Base-by-base conservation (phyloP, 2,329 filamentous ascomycete genomes). In the Botrytis aclada region DNA sequence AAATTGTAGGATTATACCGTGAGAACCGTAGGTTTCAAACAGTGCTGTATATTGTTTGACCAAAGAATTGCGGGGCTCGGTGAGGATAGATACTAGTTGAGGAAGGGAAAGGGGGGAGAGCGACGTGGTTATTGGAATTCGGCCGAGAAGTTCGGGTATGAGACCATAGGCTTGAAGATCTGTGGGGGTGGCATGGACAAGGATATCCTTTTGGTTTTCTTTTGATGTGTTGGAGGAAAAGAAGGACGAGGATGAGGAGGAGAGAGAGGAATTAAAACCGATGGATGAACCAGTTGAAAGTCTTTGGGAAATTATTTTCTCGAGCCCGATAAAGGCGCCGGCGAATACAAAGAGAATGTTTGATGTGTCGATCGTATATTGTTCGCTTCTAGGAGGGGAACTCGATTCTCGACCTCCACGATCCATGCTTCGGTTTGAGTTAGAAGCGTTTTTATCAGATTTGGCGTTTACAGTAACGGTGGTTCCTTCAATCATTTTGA, bases 291-390 rank as follows among this genome's bases (percentile, higher is more conserved):
- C 89, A 79, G 92, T 94, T 20, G 94, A 92, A 62, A 98, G 91
- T n/a, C 96, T 90, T 73, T 94, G 92, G 74, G 97, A 86, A 66
- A 99, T 89, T 47, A 92, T 88, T 81, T 97, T 97, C 79, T 98
- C 93, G 1, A 98, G 86, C 3, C 95, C 95, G 51, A 97, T 93
- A 80, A 99, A 99, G 29, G 96, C 96, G 29, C 96, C 96, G 20
- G 95, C 97, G 81, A 96, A 97, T 60, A 99, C 94, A 83, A 99
- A 99, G 41, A 99, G 88, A 74, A 99, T 98, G 78, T 98, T 98
- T 76, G 94, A 95, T 0, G 96, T 99, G 78, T 96, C 92, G 73
- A 98, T 91, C 72, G 93, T 90, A 80, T 88, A 91, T 79, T 90
- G 89, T 72, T 81, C 80, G 51, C 73, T 76, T 70, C 79, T 81